Conservation (phyloP, 257 asterid genomes). For the Henckelia pumila region DNA sequence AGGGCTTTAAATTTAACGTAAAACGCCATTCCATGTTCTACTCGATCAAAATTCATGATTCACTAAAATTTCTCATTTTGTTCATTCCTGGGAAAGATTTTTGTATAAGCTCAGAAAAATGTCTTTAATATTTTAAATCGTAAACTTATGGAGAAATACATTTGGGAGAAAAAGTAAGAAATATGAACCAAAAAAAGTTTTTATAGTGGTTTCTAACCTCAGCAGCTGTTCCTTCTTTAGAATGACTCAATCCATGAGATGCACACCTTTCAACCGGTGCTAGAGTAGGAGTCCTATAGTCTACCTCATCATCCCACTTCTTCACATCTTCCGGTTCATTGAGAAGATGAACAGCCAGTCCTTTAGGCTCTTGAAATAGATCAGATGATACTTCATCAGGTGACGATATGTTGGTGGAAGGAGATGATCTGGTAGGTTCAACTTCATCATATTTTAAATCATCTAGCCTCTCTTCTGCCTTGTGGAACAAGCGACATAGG, state of each 20-base stretch:
- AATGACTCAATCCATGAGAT: slow-evolving; percentile 40
- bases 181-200: not conserved
- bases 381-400: slow-evolving; percentile 58
- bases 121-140: too few species aligned
- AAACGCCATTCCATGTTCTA: too few species aligned
- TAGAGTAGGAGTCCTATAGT: slow-evolving; percentile 27
- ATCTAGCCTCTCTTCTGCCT: slow-evolving; percentile 47
- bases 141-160: too few species aligned
- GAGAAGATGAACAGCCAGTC: slow-evolving; percentile 28
- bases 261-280: slow-evolving; percentile 38
- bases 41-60: not conserved
- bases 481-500: slow-evolving; percentile 69
- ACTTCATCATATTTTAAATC: slow-evolving; percentile 42
- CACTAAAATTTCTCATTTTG: too few species aligned
- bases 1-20: not conserved
- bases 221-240: slow-evolving; percentile 34
- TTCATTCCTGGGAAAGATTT: too few species aligned
- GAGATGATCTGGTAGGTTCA: slow-evolving; percentile 40
- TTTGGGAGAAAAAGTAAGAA: slow-evolving; percentile 8
- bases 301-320: slow-evolving; percentile 32
- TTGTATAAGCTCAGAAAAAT: too few species aligned
- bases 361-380: slow-evolving; percentile 40
- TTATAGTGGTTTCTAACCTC: slow-evolving; percentile 35
- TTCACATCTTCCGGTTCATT: slow-evolving; percentile 40
- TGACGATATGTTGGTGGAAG: slow-evolving; percentile 48